Evolutionary conservation across 106 monocot genomes (phyloP), one percentile per base, ranked within the genome.

Genomic region (Dendrobium catenatum): DNA sequence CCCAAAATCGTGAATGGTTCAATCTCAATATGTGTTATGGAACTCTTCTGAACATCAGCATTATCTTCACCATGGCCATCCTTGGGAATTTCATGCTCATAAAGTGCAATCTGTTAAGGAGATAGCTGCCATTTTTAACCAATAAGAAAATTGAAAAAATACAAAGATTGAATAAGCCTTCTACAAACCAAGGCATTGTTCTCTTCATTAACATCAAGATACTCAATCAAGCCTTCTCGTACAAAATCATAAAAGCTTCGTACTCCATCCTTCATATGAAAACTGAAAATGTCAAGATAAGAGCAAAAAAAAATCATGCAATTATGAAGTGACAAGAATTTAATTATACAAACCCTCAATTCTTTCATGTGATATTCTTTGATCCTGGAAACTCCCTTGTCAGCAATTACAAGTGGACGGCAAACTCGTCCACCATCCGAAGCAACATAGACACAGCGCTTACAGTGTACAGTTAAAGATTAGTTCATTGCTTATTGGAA

Each of bases 141-240:
- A 10, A 37, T 27, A 19, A 78, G 4, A 42, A 66, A 58, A 15
- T 9, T 37, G 15, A 2, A 78, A 79, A 5, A 37, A 17, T 54
- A 55, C 5, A 55, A 11, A 33, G 2, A 81, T 22, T 19, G 51
- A 48, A 51, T 18, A 48, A 17, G 9, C 59, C 9, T 46, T n/a
- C 40, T 42, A 85, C 85, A 49, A 72, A 96, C 96, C 87, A 99
- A 77, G 4, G 98, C 95, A 95, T 99, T 99, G 83, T 99, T 99
- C 80, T 99, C 94, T 87, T 99, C 98, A 86, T 99, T 99, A 54
- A 99, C 98, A 86, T 99, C 98, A 78, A 99, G 93, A 87, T 93
- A 99, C 78, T 99, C 98, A 61, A 99, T 80, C 80, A 99, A 81
- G 19, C 98, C 98, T 72, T 95, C 98, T 27, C 84, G 89, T 46